Conservation (phyloP, 176 grass and related monocot species). For the Triticum urartu region DNA sequence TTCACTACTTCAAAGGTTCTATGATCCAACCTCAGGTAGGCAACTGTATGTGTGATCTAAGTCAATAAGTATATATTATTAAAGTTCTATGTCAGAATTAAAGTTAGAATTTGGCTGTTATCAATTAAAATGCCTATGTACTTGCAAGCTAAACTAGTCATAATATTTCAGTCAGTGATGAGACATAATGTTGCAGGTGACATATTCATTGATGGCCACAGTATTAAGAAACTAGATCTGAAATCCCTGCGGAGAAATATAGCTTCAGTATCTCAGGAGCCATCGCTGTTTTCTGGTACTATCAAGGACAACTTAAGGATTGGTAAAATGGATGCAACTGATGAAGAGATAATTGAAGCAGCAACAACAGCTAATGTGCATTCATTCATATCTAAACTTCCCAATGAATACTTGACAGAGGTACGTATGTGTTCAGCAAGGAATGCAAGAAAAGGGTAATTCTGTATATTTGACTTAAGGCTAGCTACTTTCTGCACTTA, state of each 20-base stretch:
- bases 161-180: neutral
- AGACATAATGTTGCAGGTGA: constrained; percentile 32
- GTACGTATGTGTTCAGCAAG: constrained; percentile 25
- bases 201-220: constrained; percentile 43
- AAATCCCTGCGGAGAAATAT: constrained; percentile 45
- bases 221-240: constrained; percentile 44
- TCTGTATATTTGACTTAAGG: neutral
- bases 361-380: constrained; percentile 49
- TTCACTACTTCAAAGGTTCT: constrained; percentile 56
- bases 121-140: neutral
- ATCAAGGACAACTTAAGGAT: constrained; percentile 55
- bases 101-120: neutral
- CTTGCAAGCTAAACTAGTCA: neutral
- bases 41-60: constrained; percentile 6
- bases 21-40: constrained; percentile 45
- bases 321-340: constrained; percentile 48
- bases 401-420: constrained; percentile 46
- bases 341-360: constrained; percentile 43
- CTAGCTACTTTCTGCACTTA: neutral
- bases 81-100: neutral
- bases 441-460: neutral
- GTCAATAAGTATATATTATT: neutral
- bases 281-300: constrained; percentile 50
- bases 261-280: constrained; percentile 52
- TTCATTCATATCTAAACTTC: constrained; percentile 52